Percentiles rank a stretch among this genome's conserved stretches.
Conservation (phyloP, 495 filamentous ascomycete species). For the Lindgomyces ingoldianus region DNA sequence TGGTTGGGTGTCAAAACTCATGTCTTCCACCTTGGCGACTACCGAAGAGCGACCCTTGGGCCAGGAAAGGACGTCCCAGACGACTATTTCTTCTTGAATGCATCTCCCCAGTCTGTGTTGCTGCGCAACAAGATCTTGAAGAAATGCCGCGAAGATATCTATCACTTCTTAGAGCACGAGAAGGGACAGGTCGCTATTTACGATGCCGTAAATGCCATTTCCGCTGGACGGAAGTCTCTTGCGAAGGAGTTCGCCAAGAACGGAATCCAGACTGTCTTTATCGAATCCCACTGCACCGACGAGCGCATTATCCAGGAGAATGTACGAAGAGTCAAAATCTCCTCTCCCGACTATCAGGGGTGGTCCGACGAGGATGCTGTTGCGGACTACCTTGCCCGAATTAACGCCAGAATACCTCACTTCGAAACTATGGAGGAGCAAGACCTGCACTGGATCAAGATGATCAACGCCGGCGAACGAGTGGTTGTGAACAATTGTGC, state of each 20-base stretch:
- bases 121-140: constrained; percentile 95
- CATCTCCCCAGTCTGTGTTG: constrained; percentile 81
- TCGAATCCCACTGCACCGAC: constrained; percentile 94
- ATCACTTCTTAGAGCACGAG: constrained; percentile 91
- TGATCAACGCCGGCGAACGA: constrained; percentile 96
- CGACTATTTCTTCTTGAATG: constrained; percentile 97
- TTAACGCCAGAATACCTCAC: constrained; percentile 86
- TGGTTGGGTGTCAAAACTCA: constrained; percentile 98
- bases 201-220: constrained; percentile 94
- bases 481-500: constrained; percentile 92
- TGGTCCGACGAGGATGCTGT: constrained; percentile 92
- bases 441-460: constrained; percentile 96
- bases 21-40: constrained; percentile 96
- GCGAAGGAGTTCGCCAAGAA: constrained; percentile 96
- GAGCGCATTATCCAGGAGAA: constrained; percentile 95
- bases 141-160: constrained; percentile 96
- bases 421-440: constrained; percentile 96
- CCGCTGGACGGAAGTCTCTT: constrained; percentile 77
- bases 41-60: constrained; percentile 87
- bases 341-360: constrained; percentile 92
- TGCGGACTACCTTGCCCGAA: constrained; percentile 83
- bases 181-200: constrained; percentile 99
- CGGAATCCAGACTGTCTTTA: constrained; percentile 91
- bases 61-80: constrained; percentile 84
- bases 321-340: constrained; percentile 95